Percentiles rank a stretch among this genome's conserved stretches.
phyloP scores from a whole-genome alignment of 1,284 basidiomycete genomes.

The Sanghuangporus baumii region DNA sequence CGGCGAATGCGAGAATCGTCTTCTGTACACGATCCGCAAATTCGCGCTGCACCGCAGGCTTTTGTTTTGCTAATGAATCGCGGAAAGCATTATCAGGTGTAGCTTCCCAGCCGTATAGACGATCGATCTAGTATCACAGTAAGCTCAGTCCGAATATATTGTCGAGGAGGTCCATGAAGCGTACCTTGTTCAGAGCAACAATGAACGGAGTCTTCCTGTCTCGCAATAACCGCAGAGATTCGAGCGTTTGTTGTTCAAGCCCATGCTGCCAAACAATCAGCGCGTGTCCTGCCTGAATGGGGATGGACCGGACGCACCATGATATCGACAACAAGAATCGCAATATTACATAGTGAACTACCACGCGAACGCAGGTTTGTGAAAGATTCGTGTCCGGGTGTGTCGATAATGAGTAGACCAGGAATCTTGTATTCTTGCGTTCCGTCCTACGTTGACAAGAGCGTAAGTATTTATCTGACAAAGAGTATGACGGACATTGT shows the following conservation, averaged over 20 bases:
- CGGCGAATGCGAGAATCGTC: conserved; percentile 90
- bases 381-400: conserved; percentile 99
- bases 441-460: conserved; percentile 47
- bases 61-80: conserved; percentile 88
- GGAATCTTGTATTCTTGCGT: conserved; percentile 94
- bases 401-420: conserved; percentile 95
- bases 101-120: conserved; percentile 93
- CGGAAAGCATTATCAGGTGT: conserved; percentile 91
- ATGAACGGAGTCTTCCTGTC: conserved; percentile 99
- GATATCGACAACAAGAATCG: conserved; percentile 98
- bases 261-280: conserved; percentile 63
- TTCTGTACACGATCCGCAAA: conserved; percentile 88
- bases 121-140: conserved; percentile 70
- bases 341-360: conserved; percentile 98
- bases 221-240: conserved; percentile 89
- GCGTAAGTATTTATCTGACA: background rate
- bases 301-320: conserved; percentile 54
- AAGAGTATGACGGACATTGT: background rate
- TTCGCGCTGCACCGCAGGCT: conserved; percentile 78
- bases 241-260: conserved; percentile 94
- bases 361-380: conserved; percentile 95
- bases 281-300: background rate
- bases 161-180: conserved; percentile 14
- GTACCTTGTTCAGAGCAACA: conserved; percentile 94
- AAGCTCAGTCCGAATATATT: background rate